A percentile compares a stretch with the other conserved stretches of the same genome.
Conservation (phyloP, 192 early-diverging fungal genomes). For the Chytriomyces sp. region DNA sequence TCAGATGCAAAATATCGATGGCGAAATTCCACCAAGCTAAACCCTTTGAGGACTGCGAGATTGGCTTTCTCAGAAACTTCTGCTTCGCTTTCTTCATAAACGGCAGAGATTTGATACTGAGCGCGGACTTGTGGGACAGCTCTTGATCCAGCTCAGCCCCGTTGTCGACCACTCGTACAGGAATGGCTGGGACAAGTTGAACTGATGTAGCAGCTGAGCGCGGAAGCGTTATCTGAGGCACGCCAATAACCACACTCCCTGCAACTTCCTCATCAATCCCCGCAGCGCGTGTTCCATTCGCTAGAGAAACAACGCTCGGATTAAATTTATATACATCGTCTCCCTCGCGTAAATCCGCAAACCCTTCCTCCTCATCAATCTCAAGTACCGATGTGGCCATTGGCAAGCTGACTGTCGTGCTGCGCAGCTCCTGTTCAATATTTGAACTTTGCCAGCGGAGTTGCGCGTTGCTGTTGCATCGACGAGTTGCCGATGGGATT, state of each 20-base stretch:
- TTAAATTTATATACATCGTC: too few relatives aligned
- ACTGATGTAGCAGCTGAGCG: too few relatives aligned
- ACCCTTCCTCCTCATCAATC: too few relatives aligned
- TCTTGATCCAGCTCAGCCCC: not conserved
- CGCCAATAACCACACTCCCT: too few relatives aligned
- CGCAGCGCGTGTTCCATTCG: not conserved
- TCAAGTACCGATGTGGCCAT: too few relatives aligned
- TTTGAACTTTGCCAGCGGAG: conserved; percentile 2
- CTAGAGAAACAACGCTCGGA: not conserved
- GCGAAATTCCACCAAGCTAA: conserved; percentile 25
- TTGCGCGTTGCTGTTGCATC: not conserved
- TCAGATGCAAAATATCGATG: conserved; percentile 31
- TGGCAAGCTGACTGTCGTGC: not conserved
- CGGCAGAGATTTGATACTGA: not conserved
- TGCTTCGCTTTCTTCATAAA: not conserved
- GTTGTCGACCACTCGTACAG: not conserved
- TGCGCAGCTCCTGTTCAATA: not conserved
- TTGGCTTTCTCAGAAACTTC: conserved; percentile 9
- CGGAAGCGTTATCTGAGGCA: too few relatives aligned
- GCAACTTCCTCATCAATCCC: not conserved
- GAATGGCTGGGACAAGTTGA: too few relatives aligned
- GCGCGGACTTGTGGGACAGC: not conserved
- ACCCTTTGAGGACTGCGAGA: not conserved
- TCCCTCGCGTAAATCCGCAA: too few relatives aligned
- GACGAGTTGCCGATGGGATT: not conserved